phyloP scores from a whole-genome alignment of 2,329 filamentous ascomycete species.

The Cordyceps farinosa region DNA sequence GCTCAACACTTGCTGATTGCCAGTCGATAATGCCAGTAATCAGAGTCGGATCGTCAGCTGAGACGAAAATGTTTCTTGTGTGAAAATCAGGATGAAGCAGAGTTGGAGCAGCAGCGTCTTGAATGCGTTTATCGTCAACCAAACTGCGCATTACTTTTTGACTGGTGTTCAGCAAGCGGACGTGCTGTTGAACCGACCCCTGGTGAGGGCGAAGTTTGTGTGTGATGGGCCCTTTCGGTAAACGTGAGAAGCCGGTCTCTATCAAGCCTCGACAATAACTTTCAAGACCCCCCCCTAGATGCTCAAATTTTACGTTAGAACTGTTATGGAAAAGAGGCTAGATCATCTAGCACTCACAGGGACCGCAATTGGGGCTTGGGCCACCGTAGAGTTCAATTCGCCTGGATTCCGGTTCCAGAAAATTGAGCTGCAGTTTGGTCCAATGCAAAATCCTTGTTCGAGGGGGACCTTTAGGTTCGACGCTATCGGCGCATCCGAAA shows the following conservation, averaged over 20 bases:
- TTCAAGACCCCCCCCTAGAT: background rate
- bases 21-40: conserved; percentile 3
- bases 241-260: background rate
- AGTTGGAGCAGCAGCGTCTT: background rate
- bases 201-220: background rate
- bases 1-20: conserved; percentile 2
- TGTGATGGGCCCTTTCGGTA: background rate
- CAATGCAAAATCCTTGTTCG: background rate
- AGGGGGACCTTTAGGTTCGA: background rate
- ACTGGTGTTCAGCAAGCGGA: background rate
- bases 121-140: background rate
- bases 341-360: background rate
- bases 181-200: background rate
- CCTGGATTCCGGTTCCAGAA: conserved; percentile 4
- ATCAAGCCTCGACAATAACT: conserved; percentile 6
- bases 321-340: background rate
- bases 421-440: background rate
- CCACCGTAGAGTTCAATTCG: background rate
- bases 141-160: background rate
- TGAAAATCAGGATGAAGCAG: conserved; percentile 1
- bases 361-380: background rate
- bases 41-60: background rate
- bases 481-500: background rate
- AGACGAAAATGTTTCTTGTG: background rate
- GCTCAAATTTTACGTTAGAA: background rate